Evolutionary conservation across 2,329 filamentous ascomycete species (phyloP).

Genomic region (Gliomastix tumulicola): DNA sequence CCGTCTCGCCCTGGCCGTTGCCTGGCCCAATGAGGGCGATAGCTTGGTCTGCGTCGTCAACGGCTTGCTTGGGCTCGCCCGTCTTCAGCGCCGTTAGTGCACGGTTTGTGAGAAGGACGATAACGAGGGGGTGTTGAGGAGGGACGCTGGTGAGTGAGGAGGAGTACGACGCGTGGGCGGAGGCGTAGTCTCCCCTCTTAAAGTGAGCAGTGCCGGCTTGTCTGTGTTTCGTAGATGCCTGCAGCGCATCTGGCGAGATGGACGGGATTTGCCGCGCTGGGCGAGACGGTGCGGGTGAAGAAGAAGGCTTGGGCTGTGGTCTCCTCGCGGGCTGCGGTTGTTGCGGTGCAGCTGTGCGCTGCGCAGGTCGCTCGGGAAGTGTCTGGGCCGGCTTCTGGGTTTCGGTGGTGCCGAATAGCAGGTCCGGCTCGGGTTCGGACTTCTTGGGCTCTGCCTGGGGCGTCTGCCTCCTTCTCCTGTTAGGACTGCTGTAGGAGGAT

Average conservation of each 20-base stretch:
- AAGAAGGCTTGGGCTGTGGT: constrained; percentile 22
- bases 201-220: constrained; percentile 80
- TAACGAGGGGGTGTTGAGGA: constrained; percentile 70
- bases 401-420: constrained; percentile 51
- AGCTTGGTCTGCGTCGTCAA: constrained; percentile 77
- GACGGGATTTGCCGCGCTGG: constrained; percentile 56
- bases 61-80: constrained; percentile 81
- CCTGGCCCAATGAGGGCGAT: constrained; percentile 72
- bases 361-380: constrained; percentile 27
- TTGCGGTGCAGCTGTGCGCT: constrained; percentile 30
- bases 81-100: constrained; percentile 86
- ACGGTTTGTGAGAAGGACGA: constrained; percentile 87
- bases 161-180: constrained; percentile 78
- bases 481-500: constrained; percentile 82
- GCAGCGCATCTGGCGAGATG: constrained; percentile 62
- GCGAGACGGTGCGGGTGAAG: constrained; percentile 24
- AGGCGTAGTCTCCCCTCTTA: constrained; percentile 87
- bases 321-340: constrained; percentile 20
- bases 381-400: constrained; percentile 24
- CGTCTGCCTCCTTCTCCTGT: constrained; percentile 63
- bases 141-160: constrained; percentile 71
- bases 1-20: constrained; percentile 72
- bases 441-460: constrained; percentile 35
- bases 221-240: constrained; percentile 71
- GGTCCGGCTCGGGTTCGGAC: constrained; percentile 45